Evolutionary conservation across 1,284 basidiomycete species (phyloP), one percentile per base, ranked within the genome.

Genomic region (Takashimella tepidaria): DNA sequence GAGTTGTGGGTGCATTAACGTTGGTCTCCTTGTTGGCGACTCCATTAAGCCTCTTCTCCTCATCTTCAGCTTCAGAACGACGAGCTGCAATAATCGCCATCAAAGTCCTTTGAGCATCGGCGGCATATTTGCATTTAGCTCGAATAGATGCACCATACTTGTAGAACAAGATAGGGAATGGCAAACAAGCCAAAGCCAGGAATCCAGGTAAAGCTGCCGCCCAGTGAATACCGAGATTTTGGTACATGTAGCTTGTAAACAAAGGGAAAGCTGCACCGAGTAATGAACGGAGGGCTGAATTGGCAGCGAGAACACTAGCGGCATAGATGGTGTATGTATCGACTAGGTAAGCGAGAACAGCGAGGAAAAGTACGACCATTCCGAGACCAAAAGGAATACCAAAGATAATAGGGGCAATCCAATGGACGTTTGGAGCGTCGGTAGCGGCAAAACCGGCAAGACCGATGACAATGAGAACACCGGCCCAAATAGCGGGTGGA

Each of bases 231-330:
- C 84, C 84, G 8, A 86, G 77, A 3, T 70, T 72, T 5, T 68
- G 63, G 64, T 84, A 85, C 79, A 85, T 79, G 24, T 76, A 58
- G 0, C 80, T 78, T 46, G 78, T 45, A 66, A 85, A 80, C 4
- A 84, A 70, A 8, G 83, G 84, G 69, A 85, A 85, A 1, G 80
- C 75, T 0, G 81, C 82, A 19, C 84, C 86, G 55, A 84, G 80
- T 1, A 80, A 73, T 2, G 82, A 84, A 50, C 86, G 82, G 20
- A 86, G 68, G 41, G 88, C 81, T 21, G 86, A 82, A 25, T 84
- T 86, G 50, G 49, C 58, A 16, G 58, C 62, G n/a, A 62, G 56
- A 23, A 64, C 61, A 10, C 58, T 63, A 3, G 57, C 59, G 59
- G 81, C 83, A 63, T 83, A 83, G 24, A 83, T 74, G 25, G 77